These are phyloP conservation scores for Parsonsia alboflavescens DNA, from an alignment of 257 asterid genomes.

Conservation along the genomic window DNA sequence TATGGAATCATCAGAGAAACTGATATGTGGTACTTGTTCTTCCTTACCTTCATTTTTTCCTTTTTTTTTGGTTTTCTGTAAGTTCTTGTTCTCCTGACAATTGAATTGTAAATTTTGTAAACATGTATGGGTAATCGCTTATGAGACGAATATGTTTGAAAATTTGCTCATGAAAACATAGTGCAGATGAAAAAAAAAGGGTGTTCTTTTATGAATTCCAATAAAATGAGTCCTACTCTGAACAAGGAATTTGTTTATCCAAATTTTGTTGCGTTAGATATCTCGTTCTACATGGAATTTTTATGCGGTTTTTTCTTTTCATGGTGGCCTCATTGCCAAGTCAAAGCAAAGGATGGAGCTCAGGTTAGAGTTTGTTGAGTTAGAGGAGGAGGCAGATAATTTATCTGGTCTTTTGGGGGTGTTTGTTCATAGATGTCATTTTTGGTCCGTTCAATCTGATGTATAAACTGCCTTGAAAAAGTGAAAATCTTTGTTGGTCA, in stretches of 20 bases:
- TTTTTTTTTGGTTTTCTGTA: too few relatives aligned
- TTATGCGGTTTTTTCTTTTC: not conserved
- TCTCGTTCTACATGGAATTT: not conserved
- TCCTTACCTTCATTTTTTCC: not conserved
- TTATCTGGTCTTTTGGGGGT: not conserved
- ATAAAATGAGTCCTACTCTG: not conserved
- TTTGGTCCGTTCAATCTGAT: not conserved
- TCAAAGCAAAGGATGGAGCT: not conserved
- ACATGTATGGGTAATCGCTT: not conserved
- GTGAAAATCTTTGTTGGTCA: not conserved
- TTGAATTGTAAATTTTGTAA: not conserved
- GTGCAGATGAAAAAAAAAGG: not conserved
- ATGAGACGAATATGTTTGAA: too few relatives aligned
- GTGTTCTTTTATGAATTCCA: not conserved
- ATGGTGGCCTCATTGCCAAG: not conserved
- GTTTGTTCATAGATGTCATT: not conserved
- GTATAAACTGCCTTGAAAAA: not conserved
- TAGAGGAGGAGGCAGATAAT: not conserved
- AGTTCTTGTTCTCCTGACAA: not conserved
- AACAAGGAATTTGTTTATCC: too few relatives aligned
- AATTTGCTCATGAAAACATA: not conserved
- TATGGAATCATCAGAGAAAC: slow-evolving; percentile 91
- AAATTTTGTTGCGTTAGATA: not conserved
- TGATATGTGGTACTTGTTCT: slow-evolving; percentile 79
- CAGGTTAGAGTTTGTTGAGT: not conserved